Base-by-base conservation (phyloP, 805 yeast species). In the Starmerella floricola region DNA sequence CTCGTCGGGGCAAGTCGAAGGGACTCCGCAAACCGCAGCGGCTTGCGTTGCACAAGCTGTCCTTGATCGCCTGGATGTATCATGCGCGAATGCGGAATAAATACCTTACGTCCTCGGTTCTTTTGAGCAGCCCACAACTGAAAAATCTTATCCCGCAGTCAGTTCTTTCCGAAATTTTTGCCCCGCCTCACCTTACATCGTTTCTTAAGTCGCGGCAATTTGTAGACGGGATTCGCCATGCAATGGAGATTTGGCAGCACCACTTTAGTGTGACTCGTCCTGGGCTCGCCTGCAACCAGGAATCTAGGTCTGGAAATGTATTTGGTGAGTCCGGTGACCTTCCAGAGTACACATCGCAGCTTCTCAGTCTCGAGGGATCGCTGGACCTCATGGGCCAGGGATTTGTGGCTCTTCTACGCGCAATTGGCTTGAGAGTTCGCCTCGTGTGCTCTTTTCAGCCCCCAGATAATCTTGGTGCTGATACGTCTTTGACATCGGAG, bases 301-400 rank as follows among this genome's bases (percentile, higher is more conserved):
- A 53, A 13, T 50, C 44, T 13, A 45, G 47, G 13, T 16, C 50
- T 56, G 35, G 47, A 18, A 13, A 31, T 46, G n/a, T n/a, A n/a
- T 4, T 49, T 46, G 39, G 44, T 40, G 19, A 41, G 40, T 15
- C 26, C 72, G 13, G 59, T 65, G 15, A 11, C 0, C 60, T 66
- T 26, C 54, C 55, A 2, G 62, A 63, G 34, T 83, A 81, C 53
- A 54, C 58, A 6, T 59, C 60, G 17, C 55, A 64, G 15, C 56
- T 82, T 0, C 41, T 57, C 2, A 55, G 63, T 13, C 72, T 72
- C 20, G 58, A 68, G 15, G 98, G 97, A 0, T 74, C 84, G 2
- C 60, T 81, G 27, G 96, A 88, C 56, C 44, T 83, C 6, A 79
- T 80, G 0, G 86, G 91, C 0, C 95, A 84, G 55, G 96, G 95